These are phyloP conservation scores for Aspergillus costaricaensis DNA, from an alignment of 2,329 filamentous ascomycete genomes.

Conservation along the genomic window DNA sequence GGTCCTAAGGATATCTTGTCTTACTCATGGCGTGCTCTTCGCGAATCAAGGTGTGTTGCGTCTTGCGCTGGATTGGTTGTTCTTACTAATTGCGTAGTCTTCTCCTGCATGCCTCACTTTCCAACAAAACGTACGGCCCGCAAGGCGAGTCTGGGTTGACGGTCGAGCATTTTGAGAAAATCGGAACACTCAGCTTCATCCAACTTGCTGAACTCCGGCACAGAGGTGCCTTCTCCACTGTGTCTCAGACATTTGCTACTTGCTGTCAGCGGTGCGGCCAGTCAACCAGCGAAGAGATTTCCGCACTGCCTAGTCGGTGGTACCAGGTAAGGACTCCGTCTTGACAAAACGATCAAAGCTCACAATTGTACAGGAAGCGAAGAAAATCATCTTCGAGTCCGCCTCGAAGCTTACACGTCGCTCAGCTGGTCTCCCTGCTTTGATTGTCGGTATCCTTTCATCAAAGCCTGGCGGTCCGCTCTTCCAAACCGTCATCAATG, in stretches of 20 bases:
- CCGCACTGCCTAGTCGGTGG: slow-evolving; percentile 63
- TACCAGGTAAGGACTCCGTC: slow-evolving; percentile 59
- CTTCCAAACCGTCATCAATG: slow-evolving; percentile 44
- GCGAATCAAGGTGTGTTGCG: slow-evolving; percentile 75
- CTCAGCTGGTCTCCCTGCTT: slow-evolving; percentile 86
- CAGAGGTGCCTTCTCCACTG: slow-evolving; percentile 89
- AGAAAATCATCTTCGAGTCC: slow-evolving; percentile 72
- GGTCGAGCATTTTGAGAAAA: slow-evolving; percentile 59
- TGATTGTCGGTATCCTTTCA: slow-evolving; percentile 76
- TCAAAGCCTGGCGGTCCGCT: slow-evolving; percentile 57
- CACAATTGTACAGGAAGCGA: slow-evolving; percentile 45
- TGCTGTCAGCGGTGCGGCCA: slow-evolving; percentile 71
- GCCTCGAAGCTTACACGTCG: slow-evolving; percentile 79
- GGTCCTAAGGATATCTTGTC: slow-evolving; percentile 85
- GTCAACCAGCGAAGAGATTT: slow-evolving; percentile 49
- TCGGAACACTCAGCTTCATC: slow-evolving; percentile 75
- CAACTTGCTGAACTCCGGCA: slow-evolving; percentile 84
- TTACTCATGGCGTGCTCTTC: slow-evolving; percentile 92
- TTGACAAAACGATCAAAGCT: not conserved
- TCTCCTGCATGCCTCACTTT: slow-evolving; percentile 65
- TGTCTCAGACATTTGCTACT: slow-evolving; percentile 80
- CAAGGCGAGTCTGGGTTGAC: slow-evolving; percentile 50
- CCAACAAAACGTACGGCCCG: slow-evolving; percentile 54
- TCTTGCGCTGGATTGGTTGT: slow-evolving; percentile 15
- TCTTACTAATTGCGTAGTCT: slow-evolving; percentile 56